phyloP scores from a whole-genome alignment of 164 flowering plant genomes.

The Stephania japonica region DNA sequence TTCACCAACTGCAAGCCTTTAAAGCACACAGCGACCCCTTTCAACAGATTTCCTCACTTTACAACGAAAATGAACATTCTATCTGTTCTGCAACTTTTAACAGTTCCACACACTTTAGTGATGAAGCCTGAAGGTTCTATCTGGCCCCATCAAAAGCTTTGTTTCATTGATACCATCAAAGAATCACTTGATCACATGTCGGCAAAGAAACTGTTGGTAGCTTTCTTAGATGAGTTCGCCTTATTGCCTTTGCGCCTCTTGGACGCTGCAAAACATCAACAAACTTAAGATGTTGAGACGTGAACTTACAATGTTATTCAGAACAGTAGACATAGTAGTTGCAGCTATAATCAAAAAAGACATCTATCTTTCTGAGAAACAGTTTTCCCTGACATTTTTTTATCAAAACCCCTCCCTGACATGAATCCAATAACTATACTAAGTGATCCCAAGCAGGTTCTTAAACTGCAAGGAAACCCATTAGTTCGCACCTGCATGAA shows the following conservation, averaged over 20 bases:
- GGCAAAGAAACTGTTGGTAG: background rate
- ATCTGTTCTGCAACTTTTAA: no score
- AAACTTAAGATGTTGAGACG: background rate
- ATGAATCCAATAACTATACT: no score
- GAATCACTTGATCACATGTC: background rate
- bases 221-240: background rate
- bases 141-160: background rate
- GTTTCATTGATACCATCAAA: background rate
- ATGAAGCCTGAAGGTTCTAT: background rate
- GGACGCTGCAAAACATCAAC: background rate
- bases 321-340: no score
- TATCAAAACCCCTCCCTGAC: no score
- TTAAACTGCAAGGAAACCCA: background rate
- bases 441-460: no score
- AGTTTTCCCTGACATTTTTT: no score
- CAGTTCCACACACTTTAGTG: no score
- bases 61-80: background rate
- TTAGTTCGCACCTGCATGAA: background rate
- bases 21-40: background rate
- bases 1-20: background rate
- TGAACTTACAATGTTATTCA: background rate
- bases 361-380: no score
- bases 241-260: background rate
- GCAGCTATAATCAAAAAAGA: no score
- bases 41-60: background rate